Conservation (phyloP, 1,284 basidiomycete genomes). For the Ceratobasidium sp. region DNA sequence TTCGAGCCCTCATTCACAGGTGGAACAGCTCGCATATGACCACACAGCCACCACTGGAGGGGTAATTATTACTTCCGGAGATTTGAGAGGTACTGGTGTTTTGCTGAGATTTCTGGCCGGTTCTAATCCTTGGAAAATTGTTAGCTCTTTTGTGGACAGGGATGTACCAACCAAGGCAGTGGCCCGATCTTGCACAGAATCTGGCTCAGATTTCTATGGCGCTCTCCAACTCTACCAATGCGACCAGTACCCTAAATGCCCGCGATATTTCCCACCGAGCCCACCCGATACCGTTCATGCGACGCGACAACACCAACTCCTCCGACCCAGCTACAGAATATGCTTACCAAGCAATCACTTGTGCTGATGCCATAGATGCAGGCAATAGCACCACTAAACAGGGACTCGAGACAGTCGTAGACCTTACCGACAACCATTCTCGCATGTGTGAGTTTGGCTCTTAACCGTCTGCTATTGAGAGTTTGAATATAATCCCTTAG, state of each 20-base stretch:
- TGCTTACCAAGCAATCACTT: constrained; percentile 39
- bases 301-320: not conserved
- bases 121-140: not conserved
- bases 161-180: not conserved
- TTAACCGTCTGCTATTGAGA: no score
- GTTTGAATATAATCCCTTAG: no score
- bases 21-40: constrained; percentile 11
- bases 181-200: not conserved
- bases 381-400: constrained; percentile 13
- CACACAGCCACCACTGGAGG: constrained; percentile 7
- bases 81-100: not conserved
- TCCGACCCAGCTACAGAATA: constrained; percentile 15
- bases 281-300: not conserved
- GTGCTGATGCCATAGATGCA: constrained; percentile 40
- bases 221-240: not conserved
- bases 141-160: not conserved
- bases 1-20: not conserved
- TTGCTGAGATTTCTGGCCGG: not conserved
- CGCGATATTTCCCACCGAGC: no score
- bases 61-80: not conserved
- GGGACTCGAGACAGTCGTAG: constrained; percentile 16
- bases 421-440: not conserved
- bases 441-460: constrained; percentile 13
- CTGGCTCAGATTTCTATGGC: not conserved
- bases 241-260: not conserved